A percentile compares a stretch with the other conserved stretches of the same genome.
Conservation (phyloP, 2,329 filamentous ascomycete genomes). For the Xylariaceae sp. region DNA sequence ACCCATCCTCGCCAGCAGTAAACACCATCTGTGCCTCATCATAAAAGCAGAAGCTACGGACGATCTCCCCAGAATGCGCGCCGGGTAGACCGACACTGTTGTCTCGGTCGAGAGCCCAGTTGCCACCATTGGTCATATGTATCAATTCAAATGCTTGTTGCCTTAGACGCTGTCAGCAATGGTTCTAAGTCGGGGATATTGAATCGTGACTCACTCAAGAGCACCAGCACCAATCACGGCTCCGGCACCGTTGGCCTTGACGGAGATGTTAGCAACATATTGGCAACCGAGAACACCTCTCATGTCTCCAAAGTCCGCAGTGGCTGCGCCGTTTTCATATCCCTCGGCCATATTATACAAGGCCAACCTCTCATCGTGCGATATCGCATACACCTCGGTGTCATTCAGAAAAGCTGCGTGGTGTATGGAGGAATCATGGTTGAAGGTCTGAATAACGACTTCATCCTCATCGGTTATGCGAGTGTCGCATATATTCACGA, state of each 20-base stretch:
- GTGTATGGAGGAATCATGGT: constrained; percentile 69
- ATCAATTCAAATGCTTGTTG: constrained; percentile 55
- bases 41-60: constrained; percentile 59
- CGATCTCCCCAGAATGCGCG: constrained; percentile 59
- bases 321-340: constrained; percentile 52
- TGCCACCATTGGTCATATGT: constrained; percentile 48
- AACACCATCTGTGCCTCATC: constrained; percentile 55
- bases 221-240: constrained; percentile 61
- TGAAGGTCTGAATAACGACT: constrained; percentile 70
- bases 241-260: constrained; percentile 53
- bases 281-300: constrained; percentile 61
- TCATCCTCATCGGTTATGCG: constrained; percentile 69
- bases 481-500: constrained; percentile 72
- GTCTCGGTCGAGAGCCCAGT: constrained; percentile 51
- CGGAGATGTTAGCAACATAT: constrained; percentile 65
- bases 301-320: constrained; percentile 62
- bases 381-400: constrained; percentile 64
- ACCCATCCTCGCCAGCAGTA: constrained; percentile 55
- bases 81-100: constrained; percentile 55
- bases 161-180: constrained; percentile 10
- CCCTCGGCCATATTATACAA: constrained; percentile 65
- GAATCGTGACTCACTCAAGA: constrained; percentile 52
- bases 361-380: constrained; percentile 72
- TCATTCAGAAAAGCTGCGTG: constrained; percentile 65
- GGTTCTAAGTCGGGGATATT: background rate